Conservation (phyloP, 192 early-diverging fungal species). For the Coemansia sp. region DNA sequence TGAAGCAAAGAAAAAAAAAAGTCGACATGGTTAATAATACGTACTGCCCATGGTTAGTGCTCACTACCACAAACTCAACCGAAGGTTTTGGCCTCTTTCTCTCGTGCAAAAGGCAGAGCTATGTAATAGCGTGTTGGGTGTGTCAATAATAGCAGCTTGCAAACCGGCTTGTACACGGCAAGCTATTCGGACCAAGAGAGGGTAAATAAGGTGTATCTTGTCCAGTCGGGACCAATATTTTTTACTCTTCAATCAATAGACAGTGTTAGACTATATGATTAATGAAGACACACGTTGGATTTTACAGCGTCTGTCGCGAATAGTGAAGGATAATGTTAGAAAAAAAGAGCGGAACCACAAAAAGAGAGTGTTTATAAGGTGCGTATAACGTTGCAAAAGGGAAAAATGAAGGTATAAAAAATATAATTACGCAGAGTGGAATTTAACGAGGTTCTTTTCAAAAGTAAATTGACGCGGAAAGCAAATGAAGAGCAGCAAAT, state of each 20-base stretch:
- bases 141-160: neutral
- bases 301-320: no score
- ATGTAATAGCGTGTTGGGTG: neutral
- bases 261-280: no score
- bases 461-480: neutral
- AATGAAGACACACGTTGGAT: no score
- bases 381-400: constrained; percentile 6
- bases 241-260: no score
- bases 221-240: no score
- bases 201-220: no score
- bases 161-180: no score
- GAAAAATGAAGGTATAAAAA: constrained; percentile 3
- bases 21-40: constrained; percentile 1
- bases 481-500: neutral
- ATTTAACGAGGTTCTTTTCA: neutral
- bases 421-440: neutral
- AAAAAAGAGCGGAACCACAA: neutral
- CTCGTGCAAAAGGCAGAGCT: neutral
- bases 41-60: constrained; percentile 13
- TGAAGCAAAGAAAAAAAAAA: neutral
- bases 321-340: neutral
- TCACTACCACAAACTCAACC: neutral
- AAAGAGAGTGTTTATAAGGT: neutral
- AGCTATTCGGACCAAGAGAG: no score
- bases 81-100: neutral